phyloP scores from a whole-genome alignment of 768 basidiomycete genomes.

The Collybia mongolica region DNA sequence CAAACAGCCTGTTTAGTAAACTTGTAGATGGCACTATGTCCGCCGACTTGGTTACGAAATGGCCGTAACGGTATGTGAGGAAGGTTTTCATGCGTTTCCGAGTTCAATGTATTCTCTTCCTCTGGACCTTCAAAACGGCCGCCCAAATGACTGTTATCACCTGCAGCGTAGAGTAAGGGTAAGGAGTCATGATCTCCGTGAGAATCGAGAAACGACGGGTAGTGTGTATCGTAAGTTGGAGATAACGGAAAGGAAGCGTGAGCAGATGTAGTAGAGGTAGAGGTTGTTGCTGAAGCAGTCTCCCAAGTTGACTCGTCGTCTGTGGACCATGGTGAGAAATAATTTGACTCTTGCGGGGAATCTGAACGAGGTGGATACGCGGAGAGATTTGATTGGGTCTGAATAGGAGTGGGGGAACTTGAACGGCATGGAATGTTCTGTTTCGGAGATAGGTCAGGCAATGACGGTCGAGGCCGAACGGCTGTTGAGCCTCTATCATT shows the following conservation, averaged over 20 bases:
- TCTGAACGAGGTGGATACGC: constrained; percentile 21
- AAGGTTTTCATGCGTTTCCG: constrained; percentile 54
- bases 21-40: constrained; percentile 96
- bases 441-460: constrained; percentile 17
- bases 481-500: too few species aligned
- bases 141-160: background rate
- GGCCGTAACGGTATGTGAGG: constrained; percentile 93
- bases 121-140: background rate
- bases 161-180: constrained; percentile 4
- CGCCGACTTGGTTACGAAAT: constrained; percentile 97
- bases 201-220: background rate
- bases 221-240: constrained; percentile 13
- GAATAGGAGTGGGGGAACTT: constrained; percentile 40
- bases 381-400: constrained; percentile 23
- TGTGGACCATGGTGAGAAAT: constrained; percentile 65
- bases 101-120: constrained; percentile 22
- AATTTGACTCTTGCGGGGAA: constrained; percentile 32
- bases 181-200: constrained; percentile 1
- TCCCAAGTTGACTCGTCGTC: constrained; percentile 82
- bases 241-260: constrained; percentile 27
- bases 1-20: constrained; percentile 98
- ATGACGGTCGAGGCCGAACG: constrained; percentile 3
- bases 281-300: constrained; percentile 62
- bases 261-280: constrained; percentile 58
- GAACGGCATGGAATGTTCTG: constrained; percentile 26